phyloP scores from a whole-genome alignment of 176 grass and related monocot species.

The Juncus effusus region DNA sequence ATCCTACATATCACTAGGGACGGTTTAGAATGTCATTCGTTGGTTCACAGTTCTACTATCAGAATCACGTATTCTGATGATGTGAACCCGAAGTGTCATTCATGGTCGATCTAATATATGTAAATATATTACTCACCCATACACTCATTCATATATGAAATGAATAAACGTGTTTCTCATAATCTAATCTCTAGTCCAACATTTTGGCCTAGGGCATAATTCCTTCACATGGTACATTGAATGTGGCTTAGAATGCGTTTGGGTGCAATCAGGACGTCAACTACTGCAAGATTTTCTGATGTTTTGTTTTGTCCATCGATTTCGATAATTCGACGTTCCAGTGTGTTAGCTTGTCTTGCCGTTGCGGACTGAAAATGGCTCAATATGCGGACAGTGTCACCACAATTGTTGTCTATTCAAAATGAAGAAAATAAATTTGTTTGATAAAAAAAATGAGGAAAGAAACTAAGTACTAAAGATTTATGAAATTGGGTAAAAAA shows the following conservation, averaged over 20 bases:
- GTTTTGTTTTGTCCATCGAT: slow-evolving; percentile 32
- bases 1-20: too few species aligned
- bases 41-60: too few species aligned
- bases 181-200: too few species aligned
- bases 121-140: too few species aligned
- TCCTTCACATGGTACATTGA: slow-evolving; percentile 56
- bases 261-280: slow-evolving; percentile 45
- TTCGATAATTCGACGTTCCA: slow-evolving; percentile 36
- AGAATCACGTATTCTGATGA: too few species aligned
- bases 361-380: slow-evolving; percentile 30
- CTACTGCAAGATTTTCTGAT: slow-evolving; percentile 33
- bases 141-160: too few species aligned
- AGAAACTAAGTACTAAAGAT: neutral
- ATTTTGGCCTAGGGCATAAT: too few species aligned
- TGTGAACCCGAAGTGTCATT: too few species aligned
- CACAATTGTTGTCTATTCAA: slow-evolving; percentile 22
- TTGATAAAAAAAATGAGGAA: neutral
- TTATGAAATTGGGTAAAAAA: neutral
- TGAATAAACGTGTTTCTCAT: too few species aligned
- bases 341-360: slow-evolving; percentile 44
- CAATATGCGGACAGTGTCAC: slow-evolving; percentile 24
- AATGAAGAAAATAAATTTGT: neutral
- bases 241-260: slow-evolving; percentile 48
- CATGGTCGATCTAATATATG: too few species aligned
- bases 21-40: too few species aligned